Base-by-base conservation (phyloP, 2,329 filamentous ascomycete genomes). In the Colletotrichum liriopes region DNA sequence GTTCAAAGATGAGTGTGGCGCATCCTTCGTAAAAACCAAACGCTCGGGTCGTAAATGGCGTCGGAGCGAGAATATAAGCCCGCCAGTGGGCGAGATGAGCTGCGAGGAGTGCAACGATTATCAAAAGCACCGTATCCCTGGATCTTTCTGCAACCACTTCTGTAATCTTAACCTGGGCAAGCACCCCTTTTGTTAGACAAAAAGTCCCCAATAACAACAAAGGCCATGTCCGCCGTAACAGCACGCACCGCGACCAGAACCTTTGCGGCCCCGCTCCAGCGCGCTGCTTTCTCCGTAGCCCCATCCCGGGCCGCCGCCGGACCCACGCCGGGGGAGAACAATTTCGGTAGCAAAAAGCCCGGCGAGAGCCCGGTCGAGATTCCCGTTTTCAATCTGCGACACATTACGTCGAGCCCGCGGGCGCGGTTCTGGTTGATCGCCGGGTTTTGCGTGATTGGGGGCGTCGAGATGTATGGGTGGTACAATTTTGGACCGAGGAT, bases 401-500 rank as follows among this genome's bases (percentile, higher is more conserved):
- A 67, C 54, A 67, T 78, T 54, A 66, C 65, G 12, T 71, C 75
- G 32, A 79, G 73, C 65, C 76, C 75, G 18, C 67, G 75, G 58
- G 61, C 61, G 43, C 74, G 76, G 8, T 32, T 45, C 47, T 72
- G 58, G 18, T 18, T 79, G 20, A 45, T 43, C 4, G 70, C 65
- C 5, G 67, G 59, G 55, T 60, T 78, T 43, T 65, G 58, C 12
- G 66, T 75, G 2, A 14, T 77, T 39, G 74, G 59, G 0, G 37
- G 39, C 16, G 56, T 70, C 16, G 78, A 79, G 71, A 60, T 35
- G 18, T 74, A 72, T 18, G 64, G 73, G 29, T 78, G 74, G 74
- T 49, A 73, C 37, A 76, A 72, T 35, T 76, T 76, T 43, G 76
- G 73, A 61, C 78, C 77, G 1, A 74, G 68, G 74, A 73, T 77